Evolutionary conservation across 2,329 filamentous ascomycete genomes (phyloP), one percentile per base, ranked within the genome.

Genomic region (Fusarium tupiense): DNA sequence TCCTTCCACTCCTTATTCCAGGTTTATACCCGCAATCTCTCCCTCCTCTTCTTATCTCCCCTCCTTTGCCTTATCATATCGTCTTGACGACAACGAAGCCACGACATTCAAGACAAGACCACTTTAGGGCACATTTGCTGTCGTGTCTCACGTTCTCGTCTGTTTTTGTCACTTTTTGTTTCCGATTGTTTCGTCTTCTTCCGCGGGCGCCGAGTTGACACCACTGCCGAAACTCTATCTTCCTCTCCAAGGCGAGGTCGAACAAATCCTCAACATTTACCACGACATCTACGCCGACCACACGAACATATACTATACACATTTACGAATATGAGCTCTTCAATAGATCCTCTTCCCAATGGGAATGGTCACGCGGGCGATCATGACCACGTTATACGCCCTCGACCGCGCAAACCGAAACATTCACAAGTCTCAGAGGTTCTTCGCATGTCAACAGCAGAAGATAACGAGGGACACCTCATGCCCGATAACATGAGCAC

Each of bases 361-460:
- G 76, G 77, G 67, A 79, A 78, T 63, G 76, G 77, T 49, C 72
- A 80, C 44, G 72, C 71, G 43, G 69, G 67, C 60, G 64, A 78
- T 19, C 69, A 82, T 61, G 86, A 87, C 60, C 80, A 85, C 68
- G 81, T 88, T 61, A 76, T 88, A 62, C 86, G 87, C 11, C 86
- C 88, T 22, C 84, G 88, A 16, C 85, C 86, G 31, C 84, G 85
- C 70, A 89, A 88, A 73, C 84, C 86, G 2, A 81, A 85, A 69
- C 86, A 88, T 64, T 80, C 84, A 6, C 86, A 87, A 74, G 79
- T 87, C n/a, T 81, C 83, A 7, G 83, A 84, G 60, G 79, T 85
- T 50, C 85, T 84, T 69, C 82, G 81, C 53, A 79, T 78, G 61
- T 76, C 79, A 17, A 84, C 84, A 16, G 75, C 79, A 31, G 75